Conservation (phyloP, 2,329 filamentous ascomycete genomes). For the Aspergillus nomiae region DNA sequence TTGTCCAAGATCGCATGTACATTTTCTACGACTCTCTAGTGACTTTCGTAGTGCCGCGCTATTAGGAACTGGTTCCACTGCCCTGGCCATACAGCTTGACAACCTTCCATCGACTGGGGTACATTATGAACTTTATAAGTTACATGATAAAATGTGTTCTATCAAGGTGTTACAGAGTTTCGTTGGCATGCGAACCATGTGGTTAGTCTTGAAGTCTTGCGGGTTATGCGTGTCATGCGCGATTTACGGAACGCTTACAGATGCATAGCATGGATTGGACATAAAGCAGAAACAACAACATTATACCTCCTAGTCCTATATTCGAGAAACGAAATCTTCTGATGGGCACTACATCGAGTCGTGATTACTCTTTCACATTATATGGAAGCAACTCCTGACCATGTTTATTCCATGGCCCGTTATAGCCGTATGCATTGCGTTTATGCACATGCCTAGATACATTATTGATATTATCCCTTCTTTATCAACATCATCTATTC, state of each 20-base stretch:
- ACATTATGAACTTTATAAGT: background rate
- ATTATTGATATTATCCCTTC: background rate
- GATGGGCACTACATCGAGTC: no score
- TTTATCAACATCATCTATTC: background rate
- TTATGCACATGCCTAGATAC: background rate
- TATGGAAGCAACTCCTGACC: no score
- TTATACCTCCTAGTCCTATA: background rate
- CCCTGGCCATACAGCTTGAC: background rate
- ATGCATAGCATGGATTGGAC: background rate
- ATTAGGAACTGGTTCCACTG: background rate
- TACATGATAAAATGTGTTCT: background rate
- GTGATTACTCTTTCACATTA: no score
- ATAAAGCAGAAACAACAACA: background rate
- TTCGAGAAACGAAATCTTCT: background rate
- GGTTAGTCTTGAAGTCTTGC: background rate
- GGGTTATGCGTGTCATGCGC: background rate
- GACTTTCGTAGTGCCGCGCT: background rate
- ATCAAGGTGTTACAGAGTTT: background rate
- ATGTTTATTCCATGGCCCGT: no score
- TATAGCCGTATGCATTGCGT: no score
- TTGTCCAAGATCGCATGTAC: background rate
- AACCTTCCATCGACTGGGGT: no score
- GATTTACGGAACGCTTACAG: background rate
- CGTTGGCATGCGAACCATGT: background rate
- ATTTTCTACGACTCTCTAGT: background rate